Percentiles rank a stretch among this genome's conserved stretches.
phyloP scores from a whole-genome alignment of 208 protist species.

The Polymyxa betae region DNA sequence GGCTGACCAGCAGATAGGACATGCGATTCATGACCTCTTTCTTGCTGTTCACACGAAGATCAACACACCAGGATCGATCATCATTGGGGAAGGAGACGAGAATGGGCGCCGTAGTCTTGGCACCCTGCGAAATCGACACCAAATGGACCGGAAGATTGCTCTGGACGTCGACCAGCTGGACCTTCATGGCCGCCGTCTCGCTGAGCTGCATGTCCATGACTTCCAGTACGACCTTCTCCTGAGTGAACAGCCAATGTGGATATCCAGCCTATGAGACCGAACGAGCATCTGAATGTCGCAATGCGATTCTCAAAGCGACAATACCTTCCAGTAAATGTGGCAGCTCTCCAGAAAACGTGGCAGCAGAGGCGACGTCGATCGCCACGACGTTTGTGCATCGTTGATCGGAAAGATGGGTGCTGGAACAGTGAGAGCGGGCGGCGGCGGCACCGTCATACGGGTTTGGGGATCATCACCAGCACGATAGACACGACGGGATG shows the following conservation, averaged over 20 bases:
- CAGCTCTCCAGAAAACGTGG: background rate
- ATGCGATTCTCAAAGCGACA: too few species aligned
- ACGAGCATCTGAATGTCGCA: too few species aligned
- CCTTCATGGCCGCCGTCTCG: background rate
- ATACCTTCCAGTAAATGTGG: constrained; percentile 30
- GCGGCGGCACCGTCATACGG: too few species aligned
- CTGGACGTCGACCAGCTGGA: constrained; percentile 39
- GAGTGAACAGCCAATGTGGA: constrained; percentile 42
- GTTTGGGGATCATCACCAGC: background rate
- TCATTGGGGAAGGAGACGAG: background rate
- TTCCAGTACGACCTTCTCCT: constrained; percentile 41
- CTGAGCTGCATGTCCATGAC: background rate
- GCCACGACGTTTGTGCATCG: background rate
- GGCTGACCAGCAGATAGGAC: constrained; percentile 12
- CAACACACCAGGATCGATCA: background rate
- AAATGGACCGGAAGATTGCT: constrained; percentile 43
- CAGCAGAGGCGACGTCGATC: background rate
- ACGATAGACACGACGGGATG: constrained; percentile 28
- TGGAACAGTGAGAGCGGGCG: background rate
- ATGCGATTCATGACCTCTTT: constrained; percentile 43
- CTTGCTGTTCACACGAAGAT: constrained; percentile 44
- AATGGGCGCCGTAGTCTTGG: background rate
- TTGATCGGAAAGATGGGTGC: background rate
- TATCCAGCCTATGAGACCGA: too few species aligned
- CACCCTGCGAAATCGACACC: background rate